phyloP scores from a whole-genome alignment of 1,139 yeast genomes.

The Candida albicans region DNA sequence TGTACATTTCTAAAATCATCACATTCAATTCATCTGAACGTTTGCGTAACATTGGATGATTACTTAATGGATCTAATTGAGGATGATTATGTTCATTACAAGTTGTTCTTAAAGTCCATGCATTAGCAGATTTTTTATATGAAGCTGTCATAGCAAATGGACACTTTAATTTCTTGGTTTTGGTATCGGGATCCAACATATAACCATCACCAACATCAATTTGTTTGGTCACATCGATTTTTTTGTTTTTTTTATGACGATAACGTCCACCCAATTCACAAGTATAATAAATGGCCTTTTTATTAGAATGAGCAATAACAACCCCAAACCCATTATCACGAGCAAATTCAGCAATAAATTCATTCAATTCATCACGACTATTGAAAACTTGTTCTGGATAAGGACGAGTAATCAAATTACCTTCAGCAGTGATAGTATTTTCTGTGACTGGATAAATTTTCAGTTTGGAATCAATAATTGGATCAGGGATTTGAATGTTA shows the following conservation, averaged over 20 bases:
- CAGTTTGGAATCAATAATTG: slow-evolving; percentile 45
- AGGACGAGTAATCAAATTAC: slow-evolving; percentile 54
- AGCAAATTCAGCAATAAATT: slow-evolving; percentile 57
- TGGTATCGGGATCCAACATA: slow-evolving; percentile 44
- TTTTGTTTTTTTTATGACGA: slow-evolving; percentile 51
- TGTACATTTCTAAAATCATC: slow-evolving; percentile 53
- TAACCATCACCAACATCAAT: slow-evolving; percentile 38
- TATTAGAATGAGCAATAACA: slow-evolving; percentile 59
- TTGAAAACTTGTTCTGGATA: slow-evolving; percentile 56
- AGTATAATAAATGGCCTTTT: slow-evolving; percentile 60
- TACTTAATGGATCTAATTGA: slow-evolving; percentile 54
- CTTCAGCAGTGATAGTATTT: slow-evolving; percentile 49
- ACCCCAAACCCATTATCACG: slow-evolving; percentile 60
- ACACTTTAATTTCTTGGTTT: slow-evolving; percentile 54
- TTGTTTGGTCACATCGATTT: slow-evolving; percentile 24
- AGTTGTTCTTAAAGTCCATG: slow-evolving; percentile 55
- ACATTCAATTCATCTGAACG: slow-evolving; percentile 53
- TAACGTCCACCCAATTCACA: slow-evolving; percentile 61
- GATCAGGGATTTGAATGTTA: slow-evolving; percentile 51
- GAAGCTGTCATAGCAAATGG: slow-evolving; percentile 61
- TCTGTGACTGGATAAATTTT: slow-evolving; percentile 49
- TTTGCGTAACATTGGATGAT: slow-evolving; percentile 59
- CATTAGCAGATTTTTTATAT: slow-evolving; percentile 48
- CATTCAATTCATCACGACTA: slow-evolving; percentile 51
- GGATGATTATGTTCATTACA: slow-evolving; percentile 62